Evolutionary conservation across 1,284 basidiomycete species (phyloP).

Genomic region (Agaricales sp.): DNA sequence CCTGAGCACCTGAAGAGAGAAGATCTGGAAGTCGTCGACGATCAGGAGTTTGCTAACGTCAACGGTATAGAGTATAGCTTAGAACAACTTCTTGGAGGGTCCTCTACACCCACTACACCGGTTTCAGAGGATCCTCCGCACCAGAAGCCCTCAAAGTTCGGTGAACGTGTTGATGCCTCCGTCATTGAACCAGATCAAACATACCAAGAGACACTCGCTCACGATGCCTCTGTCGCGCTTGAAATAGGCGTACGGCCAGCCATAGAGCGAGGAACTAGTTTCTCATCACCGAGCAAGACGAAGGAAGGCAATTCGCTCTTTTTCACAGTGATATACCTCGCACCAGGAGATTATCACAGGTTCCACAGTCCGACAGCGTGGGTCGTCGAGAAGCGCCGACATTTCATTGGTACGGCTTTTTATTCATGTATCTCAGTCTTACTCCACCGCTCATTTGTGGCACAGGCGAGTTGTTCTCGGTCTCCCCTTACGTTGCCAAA

Average conservation of each 20-base stretch:
- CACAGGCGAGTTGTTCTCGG: slow-evolving; percentile 86
- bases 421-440: neutral
- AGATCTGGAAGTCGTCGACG: slow-evolving; percentile 55
- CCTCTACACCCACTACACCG: slow-evolving; percentile 23
- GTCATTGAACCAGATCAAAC: slow-evolving; percentile 73
- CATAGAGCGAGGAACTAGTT: slow-evolving; percentile 32
- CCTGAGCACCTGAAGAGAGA: slow-evolving; percentile 30
- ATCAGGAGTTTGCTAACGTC: slow-evolving; percentile 89
- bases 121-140: slow-evolving; percentile 16
- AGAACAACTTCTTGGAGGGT: slow-evolving; percentile 64
- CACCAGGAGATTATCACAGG: slow-evolving; percentile 94
- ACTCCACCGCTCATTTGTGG: slow-evolving; percentile 3
- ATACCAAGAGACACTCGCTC: slow-evolving; percentile 56
- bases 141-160: slow-evolving; percentile 69
- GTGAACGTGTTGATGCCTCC: slow-evolving; percentile 85
- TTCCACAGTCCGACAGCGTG: slow-evolving; percentile 95
- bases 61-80: slow-evolving; percentile 97
- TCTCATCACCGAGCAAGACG: slow-evolving; percentile 75
- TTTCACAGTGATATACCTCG: slow-evolving; percentile 90
- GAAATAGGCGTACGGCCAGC: slow-evolving; percentile 51
- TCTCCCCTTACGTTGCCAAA: slow-evolving; percentile 93
- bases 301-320: slow-evolving; percentile 72
- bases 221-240: slow-evolving; percentile 58
- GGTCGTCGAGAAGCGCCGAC: slow-evolving; percentile 69
- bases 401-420: slow-evolving; percentile 70